These are phyloP conservation scores for Nidularia pulvinata DNA, from an alignment of 768 basidiomycete species.

Conservation along the genomic window DNA sequence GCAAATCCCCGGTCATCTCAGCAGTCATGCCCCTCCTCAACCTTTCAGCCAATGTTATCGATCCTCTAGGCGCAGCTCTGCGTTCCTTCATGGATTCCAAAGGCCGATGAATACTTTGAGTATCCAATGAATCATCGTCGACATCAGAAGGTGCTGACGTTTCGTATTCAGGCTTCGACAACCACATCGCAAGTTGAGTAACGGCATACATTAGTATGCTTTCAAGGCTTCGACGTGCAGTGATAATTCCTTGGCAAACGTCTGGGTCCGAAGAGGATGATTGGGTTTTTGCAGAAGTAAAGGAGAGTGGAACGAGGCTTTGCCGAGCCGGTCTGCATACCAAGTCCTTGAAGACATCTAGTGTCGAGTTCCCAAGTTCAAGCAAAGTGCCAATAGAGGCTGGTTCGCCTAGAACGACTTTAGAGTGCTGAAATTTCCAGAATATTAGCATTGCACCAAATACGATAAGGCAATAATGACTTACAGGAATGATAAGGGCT, in stretches of 20 bases:
- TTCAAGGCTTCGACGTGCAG: constrained; percentile 65
- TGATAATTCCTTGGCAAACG: constrained; percentile 57
- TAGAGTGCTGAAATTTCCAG: constrained; percentile 63
- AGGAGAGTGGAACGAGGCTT: constrained; percentile 34
- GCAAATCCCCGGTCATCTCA: constrained; percentile 76
- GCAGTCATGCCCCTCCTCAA: constrained; percentile 77
- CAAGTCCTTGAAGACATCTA: constrained; percentile 73
- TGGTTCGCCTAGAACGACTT: constrained; percentile 80
- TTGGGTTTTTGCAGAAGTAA: constrained; percentile 12
- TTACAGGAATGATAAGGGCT: constrained; percentile 72
- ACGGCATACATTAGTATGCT: constrained; percentile 67
- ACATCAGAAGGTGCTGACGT: constrained; percentile 33
- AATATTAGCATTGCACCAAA: constrained; percentile 1
- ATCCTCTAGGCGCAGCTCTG: constrained; percentile 34
- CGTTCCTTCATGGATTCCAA: constrained; percentile 22
- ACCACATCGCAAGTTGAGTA: constrained; percentile 80
- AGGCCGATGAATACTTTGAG: constrained; percentile 26
- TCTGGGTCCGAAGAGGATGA: constrained; percentile 34
- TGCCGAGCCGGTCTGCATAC: constrained; percentile 61
- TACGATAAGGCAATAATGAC: constrained; percentile 18
- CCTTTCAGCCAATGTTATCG: constrained; percentile 60
- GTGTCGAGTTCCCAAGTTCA: constrained; percentile 78
- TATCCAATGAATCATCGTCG: constrained; percentile 31
- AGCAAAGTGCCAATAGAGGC: constrained; percentile 85
- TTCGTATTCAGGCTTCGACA: constrained; percentile 73